These are phyloP conservation scores for Passiflora organensis DNA, from an alignment of 345 rosid genomes.

Conservation along the genomic window DNA sequence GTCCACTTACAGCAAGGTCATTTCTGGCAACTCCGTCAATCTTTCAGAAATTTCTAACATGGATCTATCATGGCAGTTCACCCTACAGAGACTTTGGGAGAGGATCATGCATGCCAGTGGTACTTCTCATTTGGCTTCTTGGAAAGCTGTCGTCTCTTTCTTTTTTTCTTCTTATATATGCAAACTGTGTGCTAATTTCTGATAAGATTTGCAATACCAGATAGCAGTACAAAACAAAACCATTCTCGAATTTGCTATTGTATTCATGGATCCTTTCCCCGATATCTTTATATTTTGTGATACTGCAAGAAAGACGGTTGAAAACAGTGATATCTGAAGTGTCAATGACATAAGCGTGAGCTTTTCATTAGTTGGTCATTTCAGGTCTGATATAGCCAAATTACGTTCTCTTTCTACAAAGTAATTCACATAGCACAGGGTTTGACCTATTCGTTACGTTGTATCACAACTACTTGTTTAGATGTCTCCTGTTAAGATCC, in stretches of 20 bases:
- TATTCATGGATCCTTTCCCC: not conserved
- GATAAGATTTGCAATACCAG: not conserved
- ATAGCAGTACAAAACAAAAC: not conserved
- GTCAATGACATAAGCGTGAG: not conserved
- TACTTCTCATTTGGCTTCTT: slow-evolving; percentile 12
- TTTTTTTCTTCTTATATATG: not conserved
- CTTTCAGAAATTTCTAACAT: slow-evolving; percentile 35
- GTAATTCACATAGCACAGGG: too few species aligned
- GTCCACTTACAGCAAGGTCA: slow-evolving; percentile 73
- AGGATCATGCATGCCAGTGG: slow-evolving; percentile 56
- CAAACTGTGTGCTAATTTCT: too few species aligned
- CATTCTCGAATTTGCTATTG: not conserved
- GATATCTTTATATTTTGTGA: not conserved
- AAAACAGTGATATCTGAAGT: not conserved
- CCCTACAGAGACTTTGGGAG: slow-evolving; percentile 73
- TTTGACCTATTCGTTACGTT: too few species aligned
- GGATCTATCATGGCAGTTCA: slow-evolving; percentile 76
- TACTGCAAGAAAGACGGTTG: not conserved
- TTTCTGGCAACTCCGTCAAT: slow-evolving; percentile 45
- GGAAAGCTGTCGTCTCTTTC: not conserved
- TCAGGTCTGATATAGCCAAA: too few species aligned
- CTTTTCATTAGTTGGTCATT: too few species aligned
- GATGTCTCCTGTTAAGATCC: too few species aligned
- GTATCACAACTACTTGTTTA: too few species aligned
- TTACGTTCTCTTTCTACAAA: too few species aligned